A percentile compares a stretch with the other conserved stretches of the same genome.
These are phyloP conservation scores for Marchantia polymorpha DNA, from an alignment of 225 moss, liverwort and hornwort species.

Conservation along the genomic window DNA sequence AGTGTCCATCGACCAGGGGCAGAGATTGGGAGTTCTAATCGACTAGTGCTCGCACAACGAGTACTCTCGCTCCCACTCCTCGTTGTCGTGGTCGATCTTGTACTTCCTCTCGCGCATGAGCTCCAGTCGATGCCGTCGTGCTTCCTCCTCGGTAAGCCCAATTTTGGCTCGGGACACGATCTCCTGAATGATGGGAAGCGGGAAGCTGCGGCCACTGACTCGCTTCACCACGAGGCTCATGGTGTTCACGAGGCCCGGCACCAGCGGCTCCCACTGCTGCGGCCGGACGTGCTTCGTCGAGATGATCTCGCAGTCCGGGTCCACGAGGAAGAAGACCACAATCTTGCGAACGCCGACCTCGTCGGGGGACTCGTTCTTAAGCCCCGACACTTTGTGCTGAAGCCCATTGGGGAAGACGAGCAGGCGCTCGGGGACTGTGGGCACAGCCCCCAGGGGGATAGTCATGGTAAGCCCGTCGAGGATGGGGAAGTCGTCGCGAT, in stretches of 20 bases:
- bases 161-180: conserved; percentile 7
- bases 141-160: conserved; percentile 23
- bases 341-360: conserved; percentile 28
- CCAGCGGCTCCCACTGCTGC: conserved; percentile 18
- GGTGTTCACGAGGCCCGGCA: neutral
- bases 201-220: conserved; percentile 9
- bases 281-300: conserved; percentile 27
- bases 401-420: conserved; percentile 26
- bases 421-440: conserved; percentile 14
- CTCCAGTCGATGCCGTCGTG: conserved; percentile 23
- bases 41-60: conserved; percentile 26
- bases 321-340: conserved; percentile 34
- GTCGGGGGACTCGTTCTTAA: conserved; percentile 18
- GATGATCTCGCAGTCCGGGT: conserved; percentile 21
- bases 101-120: conserved; percentile 28
- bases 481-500: conserved; percentile 13
- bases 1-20: too few species aligned
- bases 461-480: neutral
- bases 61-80: conserved; percentile 21
- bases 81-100: conserved; percentile 18
- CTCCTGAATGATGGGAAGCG: neutral
- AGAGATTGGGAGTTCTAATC: neutral
- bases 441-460: conserved; percentile 16
- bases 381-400: conserved; percentile 29
- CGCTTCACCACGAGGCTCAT: neutral